Evolutionary conservation across 352 stramenopile species (phyloP).

Genomic region (Phytopythium sindhum): DNA sequence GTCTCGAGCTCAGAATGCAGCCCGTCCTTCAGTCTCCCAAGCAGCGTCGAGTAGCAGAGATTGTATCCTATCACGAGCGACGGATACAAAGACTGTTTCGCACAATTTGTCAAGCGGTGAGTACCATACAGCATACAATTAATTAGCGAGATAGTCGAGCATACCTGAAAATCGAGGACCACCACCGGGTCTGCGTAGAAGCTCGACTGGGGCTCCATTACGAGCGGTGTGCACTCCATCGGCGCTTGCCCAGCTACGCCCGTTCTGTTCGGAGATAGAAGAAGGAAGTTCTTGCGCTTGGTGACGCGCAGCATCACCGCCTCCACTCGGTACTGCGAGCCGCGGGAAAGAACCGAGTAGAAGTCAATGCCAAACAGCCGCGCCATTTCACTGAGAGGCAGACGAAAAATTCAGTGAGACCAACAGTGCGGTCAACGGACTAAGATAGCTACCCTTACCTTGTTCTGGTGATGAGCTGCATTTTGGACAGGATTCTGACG

Average conservation of each 20-base stretch:
- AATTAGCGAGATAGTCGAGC: neutral
- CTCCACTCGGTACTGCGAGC: slow-evolving; percentile 93
- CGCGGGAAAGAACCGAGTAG: slow-evolving; percentile 89
- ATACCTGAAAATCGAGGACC: slow-evolving; percentile 97
- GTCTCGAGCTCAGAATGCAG: slow-evolving; percentile 64
- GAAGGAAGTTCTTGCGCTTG: slow-evolving; percentile 84
- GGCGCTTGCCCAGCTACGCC: slow-evolving; percentile 88
- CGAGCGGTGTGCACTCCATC: slow-evolving; percentile 92
- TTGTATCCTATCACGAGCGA: slow-evolving; percentile 99
- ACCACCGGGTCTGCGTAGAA: slow-evolving; percentile 98
- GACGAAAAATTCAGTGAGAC: slow-evolving; percentile 49
- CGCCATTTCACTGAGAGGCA: slow-evolving; percentile 83
- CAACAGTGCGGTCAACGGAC: neutral
- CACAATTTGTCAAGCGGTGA: neutral
- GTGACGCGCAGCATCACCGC: slow-evolving; percentile 91
- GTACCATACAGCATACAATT: too few species aligned
- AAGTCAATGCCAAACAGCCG: slow-evolving; percentile 94
- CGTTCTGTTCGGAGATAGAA: slow-evolving; percentile 72
- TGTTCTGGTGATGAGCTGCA: slow-evolving; percentile 85
- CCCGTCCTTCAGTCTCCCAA: slow-evolving; percentile 90
- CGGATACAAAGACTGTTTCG: slow-evolving; percentile 95
- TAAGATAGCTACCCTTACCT: slow-evolving; percentile 25
- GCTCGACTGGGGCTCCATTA: slow-evolving; percentile 94
- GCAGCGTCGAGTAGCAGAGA: slow-evolving; percentile 97
- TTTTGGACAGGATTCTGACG: slow-evolving; percentile 72